Conservation (phyloP, 2,329 filamentous ascomycete species). For the Diaporthe nobilis region DNA sequence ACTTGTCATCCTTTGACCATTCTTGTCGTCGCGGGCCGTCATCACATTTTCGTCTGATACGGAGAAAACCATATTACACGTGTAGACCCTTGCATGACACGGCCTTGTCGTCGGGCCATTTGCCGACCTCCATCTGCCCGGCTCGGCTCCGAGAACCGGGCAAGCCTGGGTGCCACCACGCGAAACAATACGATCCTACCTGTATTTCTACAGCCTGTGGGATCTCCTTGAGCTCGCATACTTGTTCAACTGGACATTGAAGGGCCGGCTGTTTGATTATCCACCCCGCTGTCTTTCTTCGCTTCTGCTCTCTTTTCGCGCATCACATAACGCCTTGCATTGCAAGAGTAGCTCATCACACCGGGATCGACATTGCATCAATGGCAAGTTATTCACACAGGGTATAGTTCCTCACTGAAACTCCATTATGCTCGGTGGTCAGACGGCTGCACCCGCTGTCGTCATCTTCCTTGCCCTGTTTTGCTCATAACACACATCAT, state of each 20-base stretch:
- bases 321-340: constrained; percentile 3
- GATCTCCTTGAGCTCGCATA: neutral
- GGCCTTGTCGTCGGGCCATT: constrained; percentile 7
- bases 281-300: neutral
- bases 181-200: neutral
- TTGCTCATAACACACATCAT: constrained; percentile 16
- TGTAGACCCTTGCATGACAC: neutral
- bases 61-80: neutral
- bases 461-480: constrained; percentile 9
- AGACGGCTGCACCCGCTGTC: constrained; percentile 30
- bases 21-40: neutral
- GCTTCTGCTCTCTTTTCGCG: neutral
- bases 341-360: constrained; percentile 20
- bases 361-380: constrained; percentile 32
- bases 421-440: constrained; percentile 26
- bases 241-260: too few species aligned
- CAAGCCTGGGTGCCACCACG: neutral
- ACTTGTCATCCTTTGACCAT: neutral
- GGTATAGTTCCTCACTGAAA: constrained; percentile 20
- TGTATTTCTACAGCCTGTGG: neutral
- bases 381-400: constrained; percentile 14
- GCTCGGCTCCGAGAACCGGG: constrained; percentile 18
- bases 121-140: constrained; percentile 1
- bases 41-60: constrained; percentile 6
- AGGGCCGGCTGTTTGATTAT: neutral